A percentile compares a stretch with the other conserved stretches of the same genome.
Conservation (phyloP, 2,329 filamentous ascomycete genomes). For the Rhinocladiella similis region DNA sequence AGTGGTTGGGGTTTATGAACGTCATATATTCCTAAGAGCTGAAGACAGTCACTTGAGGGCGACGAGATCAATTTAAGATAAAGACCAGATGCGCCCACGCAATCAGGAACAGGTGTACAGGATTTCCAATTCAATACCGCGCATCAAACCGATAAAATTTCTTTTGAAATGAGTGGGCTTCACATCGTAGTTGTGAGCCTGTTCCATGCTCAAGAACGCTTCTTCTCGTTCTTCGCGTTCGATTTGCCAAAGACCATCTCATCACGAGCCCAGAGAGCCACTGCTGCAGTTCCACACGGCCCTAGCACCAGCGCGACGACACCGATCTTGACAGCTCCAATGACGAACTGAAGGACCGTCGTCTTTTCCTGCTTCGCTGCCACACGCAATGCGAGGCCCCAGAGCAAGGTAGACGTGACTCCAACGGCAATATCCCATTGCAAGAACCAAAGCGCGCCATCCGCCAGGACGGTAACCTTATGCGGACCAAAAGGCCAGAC, state of each 20-base stretch:
- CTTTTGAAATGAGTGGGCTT: no score
- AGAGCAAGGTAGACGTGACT: constrained; percentile 44
- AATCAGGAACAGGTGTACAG: no score
- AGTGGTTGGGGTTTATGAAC: no score
- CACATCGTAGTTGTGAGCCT: background rate
- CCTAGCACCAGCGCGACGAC: constrained; percentile 42
- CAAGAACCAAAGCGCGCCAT: constrained; percentile 48
- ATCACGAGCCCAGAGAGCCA: constrained; percentile 53
- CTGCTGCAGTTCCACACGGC: constrained; percentile 46
- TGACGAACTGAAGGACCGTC: constrained; percentile 29
- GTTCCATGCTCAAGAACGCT: constrained; percentile 5
- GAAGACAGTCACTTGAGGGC: no score
- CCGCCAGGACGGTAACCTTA: constrained; percentile 37
- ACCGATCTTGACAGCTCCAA: constrained; percentile 37
- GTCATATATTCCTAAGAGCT: no score
- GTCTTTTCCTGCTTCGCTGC: constrained; percentile 33
- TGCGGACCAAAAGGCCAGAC: constrained; percentile 34
- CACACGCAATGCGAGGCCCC: constrained; percentile 43
- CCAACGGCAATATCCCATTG: constrained; percentile 53
- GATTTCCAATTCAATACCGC: no score
- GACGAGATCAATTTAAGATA: no score
- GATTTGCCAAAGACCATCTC: constrained; percentile 40
- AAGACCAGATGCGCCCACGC: no score
- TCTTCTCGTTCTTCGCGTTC: constrained; percentile 35
- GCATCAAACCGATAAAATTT: no score